Evolutionary conservation across 2,329 filamentous ascomycete genomes (phyloP).

Genomic region (Alternaria infectoria): DNA sequence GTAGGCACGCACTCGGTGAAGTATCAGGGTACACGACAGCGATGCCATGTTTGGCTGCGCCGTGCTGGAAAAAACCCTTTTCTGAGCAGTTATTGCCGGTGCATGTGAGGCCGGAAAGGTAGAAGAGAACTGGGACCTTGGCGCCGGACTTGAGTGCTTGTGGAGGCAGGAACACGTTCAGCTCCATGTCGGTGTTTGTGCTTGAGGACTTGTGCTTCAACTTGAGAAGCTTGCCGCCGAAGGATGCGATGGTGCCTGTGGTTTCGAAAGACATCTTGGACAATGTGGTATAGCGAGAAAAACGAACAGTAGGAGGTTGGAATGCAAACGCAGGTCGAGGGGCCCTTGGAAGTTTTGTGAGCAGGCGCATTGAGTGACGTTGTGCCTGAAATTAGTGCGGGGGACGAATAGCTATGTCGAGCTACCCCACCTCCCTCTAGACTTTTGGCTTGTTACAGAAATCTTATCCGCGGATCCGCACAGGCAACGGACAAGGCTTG

Average conservation of each 20-base stretch:
- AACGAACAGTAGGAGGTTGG: constrained; percentile 14
- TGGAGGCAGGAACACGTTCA: constrained; percentile 90
- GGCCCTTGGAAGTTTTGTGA: constrained; percentile 31
- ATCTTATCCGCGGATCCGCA: constrained; percentile 46
- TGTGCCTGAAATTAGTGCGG: constrained; percentile 38
- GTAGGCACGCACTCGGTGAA: constrained; percentile 70
- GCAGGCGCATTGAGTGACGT: constrained; percentile 39
- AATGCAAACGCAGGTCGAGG: constrained; percentile 16
- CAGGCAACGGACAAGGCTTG: constrained; percentile 29
- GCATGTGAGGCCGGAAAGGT: constrained; percentile 93
- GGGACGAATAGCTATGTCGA: constrained; percentile 32
- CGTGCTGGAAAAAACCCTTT: constrained; percentile 88
- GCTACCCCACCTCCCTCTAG: constrained; percentile 41
- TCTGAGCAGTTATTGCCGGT: constrained; percentile 81
- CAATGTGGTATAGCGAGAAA: constrained; percentile 19
- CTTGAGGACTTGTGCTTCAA: constrained; percentile 81
- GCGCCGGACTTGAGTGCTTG: constrained; percentile 62
- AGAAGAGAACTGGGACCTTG: constrained; percentile 86
- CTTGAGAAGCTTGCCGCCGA: constrained; percentile 94
- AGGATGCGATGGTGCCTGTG: constrained; percentile 86
- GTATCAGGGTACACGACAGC: constrained; percentile 97
- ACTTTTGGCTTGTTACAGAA: constrained; percentile 27
- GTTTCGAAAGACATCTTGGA: constrained; percentile 75
- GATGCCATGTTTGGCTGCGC: constrained; percentile 79
- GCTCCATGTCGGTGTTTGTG: constrained; percentile 86